Base-by-base conservation (phyloP, 371 early-diverging fungal species). In the Haplosporangium sp. region DNA sequence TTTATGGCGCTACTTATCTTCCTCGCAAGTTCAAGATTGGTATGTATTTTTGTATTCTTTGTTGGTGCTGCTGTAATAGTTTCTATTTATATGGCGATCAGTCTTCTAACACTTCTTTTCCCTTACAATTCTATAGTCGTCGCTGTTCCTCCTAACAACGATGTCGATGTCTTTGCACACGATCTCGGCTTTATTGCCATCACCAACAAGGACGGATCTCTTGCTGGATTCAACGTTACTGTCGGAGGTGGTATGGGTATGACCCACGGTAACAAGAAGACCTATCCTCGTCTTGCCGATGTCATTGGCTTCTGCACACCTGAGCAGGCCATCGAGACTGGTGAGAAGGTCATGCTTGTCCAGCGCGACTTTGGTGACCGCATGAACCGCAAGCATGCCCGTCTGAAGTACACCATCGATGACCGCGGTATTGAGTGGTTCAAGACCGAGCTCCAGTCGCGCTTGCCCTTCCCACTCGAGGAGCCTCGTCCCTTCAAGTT, bases 211-310 rank as follows among this genome's bases (percentile, higher is more conserved):
- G 89, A 86, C 73, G 86, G 90, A 76, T 73, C 83, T 61, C 86
- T 97, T 51, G 83, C 92, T 48, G 97, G 97, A 58, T 97, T 93
- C 88, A 97, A 95, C 80, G 93, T 96, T 41, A 91, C 94, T 45
- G 93, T 97, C 56, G 97, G 97, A 80, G 97, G 97, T 80, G 97
- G 97, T 67, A 96, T 97, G 97, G 97, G 97, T 75, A 92, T 92
- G 92, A 96, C 97, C 38, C 97, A 97, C 86, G 94, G 95, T 74
- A 96, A 95, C 93, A 94, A 94, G 81, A 95, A 94, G 89, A 97
- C 97, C 12, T 97, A 94, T 74, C 97, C 97, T 52, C 89, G 94
- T 43, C 87, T 94, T 58, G 96, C 92, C 0, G 86, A 92, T 23
- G 62, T 90, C 37, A 82, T 97, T 21, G 95, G 95, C 59, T 97